Evolutionary conservation across 345 rosid genomes (phyloP).

Genomic region (Ceriops tagal): DNA sequence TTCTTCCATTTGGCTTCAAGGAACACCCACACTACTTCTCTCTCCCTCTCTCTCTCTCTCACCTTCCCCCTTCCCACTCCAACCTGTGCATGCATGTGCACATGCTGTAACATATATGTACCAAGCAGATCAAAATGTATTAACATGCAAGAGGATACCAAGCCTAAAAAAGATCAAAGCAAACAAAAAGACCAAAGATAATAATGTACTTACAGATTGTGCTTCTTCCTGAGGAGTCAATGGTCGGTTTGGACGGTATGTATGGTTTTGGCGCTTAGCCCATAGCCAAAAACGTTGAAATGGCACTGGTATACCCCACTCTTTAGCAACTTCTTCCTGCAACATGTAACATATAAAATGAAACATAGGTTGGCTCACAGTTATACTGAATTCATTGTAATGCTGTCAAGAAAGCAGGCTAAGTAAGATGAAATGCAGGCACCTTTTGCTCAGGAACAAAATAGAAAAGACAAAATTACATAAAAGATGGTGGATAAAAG

Average conservation of each 20-base stretch:
- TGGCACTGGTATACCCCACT: conserved; percentile 77
- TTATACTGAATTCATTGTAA: neutral
- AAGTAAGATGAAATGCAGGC: neutral
- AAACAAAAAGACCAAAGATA: neutral
- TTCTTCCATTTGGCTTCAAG: too few species aligned
- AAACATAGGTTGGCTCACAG: too few species aligned
- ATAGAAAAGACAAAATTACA: too few species aligned
- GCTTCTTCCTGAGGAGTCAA: conserved; percentile 69
- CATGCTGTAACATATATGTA: too few species aligned
- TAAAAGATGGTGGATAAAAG: too few species aligned
- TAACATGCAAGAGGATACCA: too few species aligned
- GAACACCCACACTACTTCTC: too few species aligned
- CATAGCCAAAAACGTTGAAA: conserved; percentile 93
- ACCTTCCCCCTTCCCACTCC: too few species aligned
- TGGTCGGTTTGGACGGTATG: conserved; percentile 86
- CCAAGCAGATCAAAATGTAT: too few species aligned
- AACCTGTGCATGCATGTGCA: too few species aligned
- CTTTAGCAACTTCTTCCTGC: conserved; percentile 94
- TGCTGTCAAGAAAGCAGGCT: neutral
- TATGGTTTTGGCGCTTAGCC: conserved; percentile 95
- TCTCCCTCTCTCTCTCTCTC: too few species aligned
- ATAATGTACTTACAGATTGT: conserved; percentile 47
- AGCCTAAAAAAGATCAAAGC: neutral
- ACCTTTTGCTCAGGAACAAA: neutral
- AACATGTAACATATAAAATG: neutral